phyloP scores from a whole-genome alignment of 208 protist genomes.

The Trypanosoma mega region DNA sequence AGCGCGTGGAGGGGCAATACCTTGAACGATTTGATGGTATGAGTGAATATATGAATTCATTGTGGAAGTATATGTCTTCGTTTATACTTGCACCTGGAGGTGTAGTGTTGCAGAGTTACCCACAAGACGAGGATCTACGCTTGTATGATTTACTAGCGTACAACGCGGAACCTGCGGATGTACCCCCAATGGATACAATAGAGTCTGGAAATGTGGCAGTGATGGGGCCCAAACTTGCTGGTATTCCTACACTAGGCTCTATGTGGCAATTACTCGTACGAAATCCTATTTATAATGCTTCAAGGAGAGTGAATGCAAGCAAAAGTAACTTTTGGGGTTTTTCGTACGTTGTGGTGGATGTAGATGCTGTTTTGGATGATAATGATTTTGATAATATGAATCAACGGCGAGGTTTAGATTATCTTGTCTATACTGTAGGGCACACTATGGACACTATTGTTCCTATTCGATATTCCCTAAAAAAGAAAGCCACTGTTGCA shows the following conservation, averaged over 20 bases:
- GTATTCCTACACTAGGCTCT: constrained; percentile 6
- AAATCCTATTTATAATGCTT: constrained; percentile 48
- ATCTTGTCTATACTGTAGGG: constrained; percentile 45
- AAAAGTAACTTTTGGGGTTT: constrained; percentile 77
- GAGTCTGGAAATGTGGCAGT: constrained; percentile 19
- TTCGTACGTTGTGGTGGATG: constrained; percentile 31
- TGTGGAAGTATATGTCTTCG: neutral
- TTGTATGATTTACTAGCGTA: constrained; percentile 25
- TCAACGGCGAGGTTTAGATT: constrained; percentile 32
- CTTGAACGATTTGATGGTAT: constrained; percentile 36
- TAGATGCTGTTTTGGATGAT: constrained; percentile 33
- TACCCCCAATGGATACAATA: constrained; percentile 26
- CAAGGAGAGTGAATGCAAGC: neutral
- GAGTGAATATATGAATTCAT: constrained; percentile 1
- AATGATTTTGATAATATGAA: constrained; percentile 22
- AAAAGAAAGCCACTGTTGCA: constrained; percentile 8
- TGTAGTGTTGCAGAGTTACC: constrained; percentile 40
- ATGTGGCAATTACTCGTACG: constrained; percentile 45
- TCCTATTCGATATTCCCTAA: constrained; percentile 31
- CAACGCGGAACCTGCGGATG: neutral
- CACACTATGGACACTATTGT: neutral
- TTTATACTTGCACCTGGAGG: constrained; percentile 56
- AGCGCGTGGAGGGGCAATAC: constrained; percentile 31
- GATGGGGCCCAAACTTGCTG: constrained; percentile 30
- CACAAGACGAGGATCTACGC: constrained; percentile 10